A percentile compares a stretch with the other conserved stretches of the same genome.
These are phyloP conservation scores for Daldinia sp. DNA, from an alignment of 2,329 filamentous ascomycete species.

Conservation along the genomic window DNA sequence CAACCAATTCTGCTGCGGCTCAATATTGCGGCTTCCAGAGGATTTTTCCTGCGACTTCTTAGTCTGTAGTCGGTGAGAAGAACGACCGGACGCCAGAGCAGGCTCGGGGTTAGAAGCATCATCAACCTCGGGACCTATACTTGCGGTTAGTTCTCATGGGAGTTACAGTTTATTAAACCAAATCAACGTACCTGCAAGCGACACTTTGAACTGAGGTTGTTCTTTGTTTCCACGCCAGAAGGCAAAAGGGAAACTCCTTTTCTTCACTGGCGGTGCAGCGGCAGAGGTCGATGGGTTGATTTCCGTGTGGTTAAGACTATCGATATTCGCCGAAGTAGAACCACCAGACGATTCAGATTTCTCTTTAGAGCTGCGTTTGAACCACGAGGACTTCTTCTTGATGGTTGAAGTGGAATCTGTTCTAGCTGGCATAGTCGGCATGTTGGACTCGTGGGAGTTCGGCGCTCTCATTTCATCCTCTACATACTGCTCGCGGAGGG, in stretches of 20 bases:
- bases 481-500: conserved; percentile 48
- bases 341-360: conserved; percentile 42
- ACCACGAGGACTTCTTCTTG: conserved; percentile 66
- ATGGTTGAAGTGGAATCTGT: conserved; percentile 45
- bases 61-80: conserved; percentile 31
- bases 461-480: conserved; percentile 39
- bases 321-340: conserved; percentile 35
- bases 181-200: conserved; percentile 58
- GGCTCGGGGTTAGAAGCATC: conserved; percentile 48
- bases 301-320: conserved; percentile 40
- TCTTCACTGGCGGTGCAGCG: conserved; percentile 54
- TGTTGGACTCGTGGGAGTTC: conserved; percentile 38
- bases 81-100: conserved; percentile 41
- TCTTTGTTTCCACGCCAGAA: conserved; percentile 66
- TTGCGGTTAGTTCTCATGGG: conserved; percentile 35
- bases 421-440: conserved; percentile 31
- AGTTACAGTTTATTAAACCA: neutral
- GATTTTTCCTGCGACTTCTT: conserved; percentile 45
- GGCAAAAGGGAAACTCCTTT: conserved; percentile 63
- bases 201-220: conserved; percentile 56
- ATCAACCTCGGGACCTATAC: conserved; percentile 51
- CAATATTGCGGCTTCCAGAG: conserved; percentile 63
- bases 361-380: conserved; percentile 61
- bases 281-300: conserved; percentile 43
- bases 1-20: conserved; percentile 85